Percentiles rank a stretch among this genome's conserved stretches.
These are phyloP conservation scores for Talaromyces ruber DNA, from an alignment of 495 filamentous ascomycete species.

Conservation along the genomic window DNA sequence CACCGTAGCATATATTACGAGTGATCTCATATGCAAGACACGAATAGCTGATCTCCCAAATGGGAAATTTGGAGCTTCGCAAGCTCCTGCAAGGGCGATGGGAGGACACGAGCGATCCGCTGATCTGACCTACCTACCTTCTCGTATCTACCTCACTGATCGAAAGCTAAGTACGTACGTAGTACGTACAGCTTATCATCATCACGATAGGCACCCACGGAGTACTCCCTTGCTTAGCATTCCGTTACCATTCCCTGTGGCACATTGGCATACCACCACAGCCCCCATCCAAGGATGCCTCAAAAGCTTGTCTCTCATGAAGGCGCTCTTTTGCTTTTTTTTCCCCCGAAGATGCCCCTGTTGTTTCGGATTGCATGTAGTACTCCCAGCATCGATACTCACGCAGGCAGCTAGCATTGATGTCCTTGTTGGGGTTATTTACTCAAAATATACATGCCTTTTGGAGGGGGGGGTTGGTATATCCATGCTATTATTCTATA, in stretches of 20 bases:
- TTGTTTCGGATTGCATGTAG: neutral
- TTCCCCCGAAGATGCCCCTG: neutral
- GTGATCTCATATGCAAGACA: neutral
- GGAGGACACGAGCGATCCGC: neutral
- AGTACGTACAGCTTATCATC: neutral
- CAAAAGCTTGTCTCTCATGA: neutral
- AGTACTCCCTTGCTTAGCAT: slow-evolving; percentile 3
- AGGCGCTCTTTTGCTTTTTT: neutral
- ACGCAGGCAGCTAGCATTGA: neutral
- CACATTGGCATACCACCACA: neutral
- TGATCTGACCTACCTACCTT: neutral
- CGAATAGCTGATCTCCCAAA: neutral
- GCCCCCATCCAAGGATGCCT: neutral
- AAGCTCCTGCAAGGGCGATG: slow-evolving; percentile 3
- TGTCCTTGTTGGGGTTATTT: neutral
- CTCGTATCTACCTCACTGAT: neutral
- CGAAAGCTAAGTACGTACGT: no score
- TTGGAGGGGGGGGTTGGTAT: neutral
- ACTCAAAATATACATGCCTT: neutral
- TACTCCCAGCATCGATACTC: neutral
- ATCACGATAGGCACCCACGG: neutral
- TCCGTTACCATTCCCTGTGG: neutral
- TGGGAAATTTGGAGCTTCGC: neutral
- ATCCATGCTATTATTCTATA: neutral
- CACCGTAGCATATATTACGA: neutral